Evolutionary conservation across 2,329 filamentous ascomycete genomes (phyloP).

Genomic region (Cercospora brassicicola): DNA sequence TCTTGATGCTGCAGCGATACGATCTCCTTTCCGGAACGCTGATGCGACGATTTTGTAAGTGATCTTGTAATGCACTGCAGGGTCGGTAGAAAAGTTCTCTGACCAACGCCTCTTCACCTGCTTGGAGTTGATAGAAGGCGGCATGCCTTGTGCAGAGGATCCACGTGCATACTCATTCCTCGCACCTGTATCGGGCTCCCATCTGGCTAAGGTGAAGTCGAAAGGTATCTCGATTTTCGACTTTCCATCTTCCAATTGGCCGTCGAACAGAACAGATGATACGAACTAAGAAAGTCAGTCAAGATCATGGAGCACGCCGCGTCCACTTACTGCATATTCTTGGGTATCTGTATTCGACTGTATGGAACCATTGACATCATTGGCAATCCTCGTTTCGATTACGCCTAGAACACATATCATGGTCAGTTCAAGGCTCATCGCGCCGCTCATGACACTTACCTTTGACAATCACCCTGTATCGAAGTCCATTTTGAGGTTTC

Average conservation of each 20-base stretch:
- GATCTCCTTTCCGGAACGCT: slow-evolving; percentile 11
- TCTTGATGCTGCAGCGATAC: slow-evolving; percentile 10
- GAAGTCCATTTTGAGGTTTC: slow-evolving; percentile 15
- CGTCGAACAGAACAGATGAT: slow-evolving; percentile 16
- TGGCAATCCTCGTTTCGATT: neutral
- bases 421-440: neutral
- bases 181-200: neutral
- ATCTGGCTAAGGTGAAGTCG: slow-evolving; percentile 12
- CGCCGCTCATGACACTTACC: neutral
- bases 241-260: neutral
- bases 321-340: neutral
- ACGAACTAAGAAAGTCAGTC: slow-evolving; percentile 11
- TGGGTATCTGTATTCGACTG: neutral
- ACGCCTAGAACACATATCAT: neutral
- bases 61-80: slow-evolving; percentile 15
- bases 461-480: slow-evolving; percentile 17
- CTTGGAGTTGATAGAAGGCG: slow-evolving; percentile 21
- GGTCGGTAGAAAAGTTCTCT: slow-evolving; percentile 15
- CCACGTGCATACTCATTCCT: neutral
- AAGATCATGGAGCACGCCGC: neutral
- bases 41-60: slow-evolving; percentile 18
- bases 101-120: slow-evolving; percentile 13
- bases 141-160: neutral
- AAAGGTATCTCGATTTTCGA: slow-evolving; percentile 16
- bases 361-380: neutral